Base-by-base conservation (phyloP, 2,329 filamentous ascomycete species). In the Penicillium sp. region DNA sequence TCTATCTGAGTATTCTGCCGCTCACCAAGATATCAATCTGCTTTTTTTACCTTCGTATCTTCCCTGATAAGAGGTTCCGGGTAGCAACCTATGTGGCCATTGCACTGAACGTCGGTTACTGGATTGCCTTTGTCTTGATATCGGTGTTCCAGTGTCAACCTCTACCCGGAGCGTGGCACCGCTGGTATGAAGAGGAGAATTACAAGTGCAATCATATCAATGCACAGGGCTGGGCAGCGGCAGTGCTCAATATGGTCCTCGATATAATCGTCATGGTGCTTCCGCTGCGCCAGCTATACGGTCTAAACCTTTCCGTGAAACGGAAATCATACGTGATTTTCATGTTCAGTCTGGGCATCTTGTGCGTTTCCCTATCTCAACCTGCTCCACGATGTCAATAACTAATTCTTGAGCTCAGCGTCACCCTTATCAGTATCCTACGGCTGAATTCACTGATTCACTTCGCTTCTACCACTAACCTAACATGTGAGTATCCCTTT, bases 391-490 rank as follows among this genome's bases (percentile, higher is more conserved):
- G 11, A 22, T 16, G 2, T 29, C 20, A 24, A 4, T 39, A 22
- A 16, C 51, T 61, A 39, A 60, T 40, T n/a, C 29, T 8, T 32
- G 32, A 9, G 29, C 37, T 26, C 13, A 79, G 75, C 51, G 75
- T 78, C 38, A 79, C 76, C 3, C 57, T 80, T n/a, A 69, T 79
- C 57, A 78, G 75, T 53, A 72, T 76, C 46, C 63, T 80, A 29
- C 76, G 78, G n/a, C 66, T 80, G 3, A 68, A 71, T 11, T 75
- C 74, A 7, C 70, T 80, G 18, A 71, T 79, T 45, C 58, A 66
- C 42, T 79, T 80, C 57, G 74, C 73, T 10, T 69, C 65, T 35
- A 77, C 77, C 3, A 43, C 60, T 1, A 79, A 80, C 59, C 61
- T 75, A 2, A 76, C 73, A 4, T 75, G 71, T 73, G 37, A 62